phyloP scores from a whole-genome alignment of 2,329 filamentous ascomycete genomes.

The Zalaria sp. region DNA sequence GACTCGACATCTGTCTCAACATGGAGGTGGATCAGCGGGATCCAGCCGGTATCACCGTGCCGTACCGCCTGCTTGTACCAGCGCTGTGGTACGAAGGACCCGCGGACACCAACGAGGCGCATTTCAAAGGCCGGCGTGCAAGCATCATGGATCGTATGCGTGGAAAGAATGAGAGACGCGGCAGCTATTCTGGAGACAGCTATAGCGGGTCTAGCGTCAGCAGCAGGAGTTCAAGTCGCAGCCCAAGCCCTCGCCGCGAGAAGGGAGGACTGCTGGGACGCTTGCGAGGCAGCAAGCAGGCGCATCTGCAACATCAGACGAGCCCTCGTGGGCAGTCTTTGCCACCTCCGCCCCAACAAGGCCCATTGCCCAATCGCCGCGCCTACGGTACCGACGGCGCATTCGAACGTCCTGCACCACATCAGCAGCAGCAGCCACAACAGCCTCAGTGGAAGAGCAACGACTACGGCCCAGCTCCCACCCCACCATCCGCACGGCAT shows the following conservation, averaged over 20 bases:
- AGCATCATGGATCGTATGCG: slow-evolving; percentile 9
- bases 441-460: not conserved
- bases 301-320: not conserved
- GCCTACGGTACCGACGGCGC: not conserved
- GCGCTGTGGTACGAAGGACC: slow-evolving; percentile 40
- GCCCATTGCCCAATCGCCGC: not conserved
- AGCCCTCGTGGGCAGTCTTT: not conserved
- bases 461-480: not conserved
- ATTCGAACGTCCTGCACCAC: not conserved
- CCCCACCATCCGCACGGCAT: not conserved
- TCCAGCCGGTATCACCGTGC: slow-evolving; percentile 73
- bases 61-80: slow-evolving; percentile 78
- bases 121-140: slow-evolving; percentile 6
- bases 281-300: not conserved
- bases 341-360: no score
- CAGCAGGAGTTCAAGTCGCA: slow-evolving; percentile 3
- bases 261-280: not conserved
- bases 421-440: not conserved
- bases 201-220: slow-evolving; percentile 4
- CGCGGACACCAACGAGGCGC: slow-evolving; percentile 13
- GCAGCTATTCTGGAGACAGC: slow-evolving; percentile 3
- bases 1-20: slow-evolving; percentile 76
- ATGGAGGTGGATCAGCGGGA: slow-evolving; percentile 78
- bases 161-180: slow-evolving; percentile 3
- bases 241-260: not conserved